Base-by-base conservation (phyloP, 768 basidiomycete species). In the Mycena floridula region DNA sequence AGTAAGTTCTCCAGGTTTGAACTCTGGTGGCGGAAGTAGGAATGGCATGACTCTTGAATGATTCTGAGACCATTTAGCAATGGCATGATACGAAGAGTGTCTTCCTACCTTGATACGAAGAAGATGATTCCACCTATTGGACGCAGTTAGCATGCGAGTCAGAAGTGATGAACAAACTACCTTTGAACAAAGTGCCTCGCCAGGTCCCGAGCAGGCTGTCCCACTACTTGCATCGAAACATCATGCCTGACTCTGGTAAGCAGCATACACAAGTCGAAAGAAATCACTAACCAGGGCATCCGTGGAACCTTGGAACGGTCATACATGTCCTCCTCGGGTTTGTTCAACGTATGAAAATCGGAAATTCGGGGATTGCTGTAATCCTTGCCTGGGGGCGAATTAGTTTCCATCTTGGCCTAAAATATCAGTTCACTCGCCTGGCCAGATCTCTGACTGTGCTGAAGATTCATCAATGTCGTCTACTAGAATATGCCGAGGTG, bases 291-390 rank as follows among this genome's bases (percentile, higher is more conserved):
- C 94, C 95, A 99, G 23, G 96, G 93, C 93, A 98, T 97, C 40
- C 96, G 75, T 5, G 93, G 89, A 16, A 89, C 76, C 61, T 85
- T 95, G 6, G 73, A 63, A 25, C 96, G 80, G 56, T 99, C 94
- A 54, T 95, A 92, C 86, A 95, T 90, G 58, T 97, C 91, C 52
- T 97, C 91, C 37, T 86, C 79, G 0, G 94, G 94, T 60, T 94
- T 96, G 58, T 82, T 75, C 40, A 99, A 74, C 1, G 75, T 77
- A 50, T 88, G 77, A 61, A 94, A 98, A 63, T 98, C 96, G 37
- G 69, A 64, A 8, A 94, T 69, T 15, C 96, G 82, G 30, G 88
- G 86, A 55, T 97, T 97, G 58, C 88, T 87, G 59, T 94, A 96
- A 57, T 96, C 94, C 68, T 97, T 97, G 52, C 91, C 91, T 90